These are phyloP conservation scores for Nitzschia putrida DNA, from an alignment of 108 stramenopile genomes.

Conservation along the genomic window DNA sequence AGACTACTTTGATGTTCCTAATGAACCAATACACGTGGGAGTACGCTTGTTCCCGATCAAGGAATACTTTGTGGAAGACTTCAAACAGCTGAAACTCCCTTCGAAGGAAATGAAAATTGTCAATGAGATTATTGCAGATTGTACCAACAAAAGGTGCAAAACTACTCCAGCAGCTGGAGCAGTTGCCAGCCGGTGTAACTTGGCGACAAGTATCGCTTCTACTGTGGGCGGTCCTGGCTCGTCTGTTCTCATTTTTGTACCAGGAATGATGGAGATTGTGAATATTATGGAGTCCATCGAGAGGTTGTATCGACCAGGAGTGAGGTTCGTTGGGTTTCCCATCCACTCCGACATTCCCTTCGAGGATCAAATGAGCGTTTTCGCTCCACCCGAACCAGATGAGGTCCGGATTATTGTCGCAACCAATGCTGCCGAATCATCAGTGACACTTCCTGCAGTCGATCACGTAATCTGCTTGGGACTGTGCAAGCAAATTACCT, in stretches of 20 bases:
- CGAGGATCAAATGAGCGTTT: conserved; percentile 90
- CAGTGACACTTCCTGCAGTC: conserved; percentile 94
- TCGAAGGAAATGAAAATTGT: conserved; percentile 44
- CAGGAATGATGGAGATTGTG: conserved; percentile 94
- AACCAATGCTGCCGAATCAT: conserved; percentile 98
- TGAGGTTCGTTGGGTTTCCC: conserved; percentile 68
- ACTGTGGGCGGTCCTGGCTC: conserved; percentile 65
- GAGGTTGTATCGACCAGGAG: conserved; percentile 44
- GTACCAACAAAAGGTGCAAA: conserved; percentile 50
- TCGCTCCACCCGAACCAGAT: conserved; percentile 57
- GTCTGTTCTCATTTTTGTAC: conserved; percentile 94
- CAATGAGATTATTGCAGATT: conserved; percentile 43
- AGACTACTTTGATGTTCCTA: conserved; percentile 73
- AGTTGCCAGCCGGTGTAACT: conserved; percentile 48
- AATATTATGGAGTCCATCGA: conserved; percentile 79
- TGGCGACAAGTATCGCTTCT: conserved; percentile 54
- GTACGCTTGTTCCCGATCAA: conserved; percentile 74
- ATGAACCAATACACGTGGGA: conserved; percentile 77
- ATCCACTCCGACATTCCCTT: conserved; percentile 92
- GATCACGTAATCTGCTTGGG: conserved; percentile 96
- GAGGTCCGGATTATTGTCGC: conserved; percentile 92
- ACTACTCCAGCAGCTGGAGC: conserved; percentile 41
- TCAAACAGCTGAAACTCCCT: conserved; percentile 44
- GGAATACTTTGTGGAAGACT: conserved; percentile 82
- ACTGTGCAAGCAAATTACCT: conserved; percentile 76